A percentile compares a stretch with the other conserved stretches of the same genome.
phyloP scores from a whole-genome alignment of 2,329 filamentous ascomycete genomes.

The Didymella segeticola region DNA sequence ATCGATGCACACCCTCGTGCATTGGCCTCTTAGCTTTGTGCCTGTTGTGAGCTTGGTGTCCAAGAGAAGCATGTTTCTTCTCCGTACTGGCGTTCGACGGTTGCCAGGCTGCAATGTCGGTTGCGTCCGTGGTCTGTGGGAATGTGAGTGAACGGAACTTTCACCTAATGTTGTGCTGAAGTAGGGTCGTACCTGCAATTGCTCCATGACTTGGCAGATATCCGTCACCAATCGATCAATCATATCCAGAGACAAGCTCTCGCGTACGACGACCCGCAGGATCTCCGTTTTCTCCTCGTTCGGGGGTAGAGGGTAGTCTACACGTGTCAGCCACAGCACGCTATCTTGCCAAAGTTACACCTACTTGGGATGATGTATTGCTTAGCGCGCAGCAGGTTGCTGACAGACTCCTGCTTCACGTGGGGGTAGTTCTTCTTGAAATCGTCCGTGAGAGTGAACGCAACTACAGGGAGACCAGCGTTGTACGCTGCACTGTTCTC shows the following conservation, averaged over 20 bases:
- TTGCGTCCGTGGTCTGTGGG: conserved; percentile 51
- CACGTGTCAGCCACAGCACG: conserved; percentile 18
- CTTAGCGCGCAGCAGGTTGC: conserved; percentile 67
- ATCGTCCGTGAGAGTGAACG: conserved; percentile 67
- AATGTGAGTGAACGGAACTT: too few species aligned
- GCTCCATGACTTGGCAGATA: conserved; percentile 66
- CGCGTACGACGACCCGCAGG: conserved; percentile 70
- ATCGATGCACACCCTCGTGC: conserved; percentile 56
- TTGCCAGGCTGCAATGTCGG: conserved; percentile 60
- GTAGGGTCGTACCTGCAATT: conserved; percentile 54
- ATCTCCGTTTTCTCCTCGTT: conserved; percentile 69
- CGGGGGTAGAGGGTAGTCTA: conserved; percentile 70
- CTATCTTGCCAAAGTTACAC: conserved; percentile 24
- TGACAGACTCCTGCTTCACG: conserved; percentile 69
- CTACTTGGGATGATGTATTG: conserved; percentile 74
- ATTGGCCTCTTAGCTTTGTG: conserved; percentile 56
- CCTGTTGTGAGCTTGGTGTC: conserved; percentile 49
- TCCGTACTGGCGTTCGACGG: conserved; percentile 50
- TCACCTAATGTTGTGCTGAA: not conserved
- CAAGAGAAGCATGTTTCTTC: conserved; percentile 47
- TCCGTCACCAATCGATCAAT: conserved; percentile 69
- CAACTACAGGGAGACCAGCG: conserved; percentile 71
- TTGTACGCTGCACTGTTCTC: conserved; percentile 66
- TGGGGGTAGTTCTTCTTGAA: conserved; percentile 66
- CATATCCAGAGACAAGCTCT: conserved; percentile 72